Base-by-base conservation (phyloP, 768 basidiomycete species). In the Polyporus arcularius region DNA sequence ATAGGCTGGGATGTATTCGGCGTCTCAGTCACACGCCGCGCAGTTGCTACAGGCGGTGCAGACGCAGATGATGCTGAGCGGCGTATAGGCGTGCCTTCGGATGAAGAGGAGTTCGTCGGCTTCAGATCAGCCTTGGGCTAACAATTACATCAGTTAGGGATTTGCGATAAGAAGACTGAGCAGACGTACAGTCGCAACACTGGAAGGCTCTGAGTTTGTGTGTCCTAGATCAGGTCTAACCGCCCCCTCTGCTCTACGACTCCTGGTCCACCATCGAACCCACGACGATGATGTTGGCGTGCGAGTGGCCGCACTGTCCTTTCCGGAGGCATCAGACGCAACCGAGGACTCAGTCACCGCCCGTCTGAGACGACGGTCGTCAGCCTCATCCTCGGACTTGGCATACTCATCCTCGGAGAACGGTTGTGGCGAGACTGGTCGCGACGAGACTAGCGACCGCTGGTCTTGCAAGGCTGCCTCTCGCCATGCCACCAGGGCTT, bases 231-330 rank as follows among this genome's bases (percentile, higher is more conserved):
- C 65, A 18, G 69, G 69, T 15, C 67, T 57, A 26, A 55, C 32
- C 38, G 56, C 35, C 21, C 21, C 21, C 41, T 67, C 62, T 28
- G 57, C 53, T 39, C 63, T 63, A 32, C 67, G 60, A 72, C 84
- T 87, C 18, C 89, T 79, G 61, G 82, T 86, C 92, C 90, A 95
- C 93, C 92, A 94, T 41, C 85, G 82, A 40, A 83, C 84, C 92
- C 91, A 94, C n/a, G 86, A 87, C 0, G 83, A 81, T 14, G 85
- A 84, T 0, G 82, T 81, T 4, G 83, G 73, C 56, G 76, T 54
- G 21, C 58, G 49, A 12, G 41, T 51, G 4, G 55, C 57, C 10
- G 60, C 39, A 41, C 28, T 41, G 26, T 67, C 57, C 11, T 60
- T 60, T n/a, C 43, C 42, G 21, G 38, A 43, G 10, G 41, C 45